Percentiles rank a stretch among this genome's conserved stretches.
These are phyloP conservation scores for Dendrobium catenatum DNA, from an alignment of 106 monocot species.

Conservation along the genomic window DNA sequence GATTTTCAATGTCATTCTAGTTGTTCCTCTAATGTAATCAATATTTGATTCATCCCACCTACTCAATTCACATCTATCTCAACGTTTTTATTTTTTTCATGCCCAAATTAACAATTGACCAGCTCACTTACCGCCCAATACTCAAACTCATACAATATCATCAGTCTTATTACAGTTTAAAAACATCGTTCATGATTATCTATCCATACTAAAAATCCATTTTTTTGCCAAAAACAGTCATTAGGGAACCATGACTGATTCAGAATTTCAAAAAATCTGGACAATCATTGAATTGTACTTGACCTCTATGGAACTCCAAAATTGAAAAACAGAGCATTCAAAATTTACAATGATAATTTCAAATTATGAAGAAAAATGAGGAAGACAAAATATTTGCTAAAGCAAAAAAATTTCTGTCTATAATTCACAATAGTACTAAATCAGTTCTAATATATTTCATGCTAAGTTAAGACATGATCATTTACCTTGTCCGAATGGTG, in stretches of 20 bases:
- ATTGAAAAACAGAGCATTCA: not conserved
- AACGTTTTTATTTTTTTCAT: not conserved
- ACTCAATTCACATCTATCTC: not conserved
- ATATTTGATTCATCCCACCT: not conserved
- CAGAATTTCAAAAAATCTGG: not conserved
- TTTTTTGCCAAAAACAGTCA: not conserved
- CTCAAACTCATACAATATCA: not conserved
- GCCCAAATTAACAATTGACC: not conserved
- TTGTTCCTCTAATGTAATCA: not conserved
- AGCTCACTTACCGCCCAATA: not conserved
- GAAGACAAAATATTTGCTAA: not conserved
- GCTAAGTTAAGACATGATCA: not conserved
- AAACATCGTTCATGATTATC: too few relatives aligned
- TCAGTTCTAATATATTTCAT: not conserved
- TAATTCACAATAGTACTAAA: not conserved
- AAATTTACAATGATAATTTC: not conserved
- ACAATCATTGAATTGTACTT: not conserved
- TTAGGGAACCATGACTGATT: not conserved
- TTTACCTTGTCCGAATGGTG: conserved; percentile 80
- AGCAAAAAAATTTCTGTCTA: not conserved
- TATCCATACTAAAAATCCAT: not conserved
- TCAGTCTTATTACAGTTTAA: too few relatives aligned
- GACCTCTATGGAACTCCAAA: not conserved
- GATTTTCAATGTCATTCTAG: not conserved
- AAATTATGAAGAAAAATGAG: not conserved